Evolutionary conservation across 2,329 filamentous ascomycete species (phyloP), one percentile per base, ranked within the genome.

Genomic region (Myriangium duriaei): DNA sequence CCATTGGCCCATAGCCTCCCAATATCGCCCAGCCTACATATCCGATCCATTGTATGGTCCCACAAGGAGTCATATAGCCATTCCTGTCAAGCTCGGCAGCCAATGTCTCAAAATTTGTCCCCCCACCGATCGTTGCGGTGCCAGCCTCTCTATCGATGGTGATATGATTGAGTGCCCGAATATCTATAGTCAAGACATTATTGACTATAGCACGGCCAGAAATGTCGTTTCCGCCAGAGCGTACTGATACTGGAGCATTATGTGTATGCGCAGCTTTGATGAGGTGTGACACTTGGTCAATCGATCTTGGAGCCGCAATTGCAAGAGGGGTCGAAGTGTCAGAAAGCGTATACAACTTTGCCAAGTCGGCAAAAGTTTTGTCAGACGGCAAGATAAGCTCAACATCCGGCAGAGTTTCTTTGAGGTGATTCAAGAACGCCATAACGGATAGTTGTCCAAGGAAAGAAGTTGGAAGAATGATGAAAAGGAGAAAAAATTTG

Each of bases 1-100:
- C 32, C 32, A 33, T 33, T 13, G 18, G 32, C 12, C 32, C 32
- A 13, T 33, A 33, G 32, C 32, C 32, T 3, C 32, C 16, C 4
- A 18, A 19, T 5, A 18, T 33, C 3, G 32, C 32, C 32, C 32
- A 33, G 13, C 32, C 32, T 19, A 21, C 10, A n/a, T 33, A 33
- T 17, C 32, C 32, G 15, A 33, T 13, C 5, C 32, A 19, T n/a
- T 4, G 2, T 3, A 5, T 3, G 5, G 15, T 33, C 4, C 32
- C 32, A 4, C 16, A 19, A 5, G 32, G 32, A 4, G 16, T 33
- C 16, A 33, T 17, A 18, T 18, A 33, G 15, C 15, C 32, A 15
- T 33, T 16, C 32, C 24, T n/a, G 16, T 12, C 32, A 18, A 33
- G 32, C 7, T 19, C 32, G 16, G 18, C 32, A 18, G 24, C 16